Percentiles rank a stretch among this genome's conserved stretches.
phyloP scores from a whole-genome alignment of 1,139 yeast genomes.

The Komagataea norvegica region DNA sequence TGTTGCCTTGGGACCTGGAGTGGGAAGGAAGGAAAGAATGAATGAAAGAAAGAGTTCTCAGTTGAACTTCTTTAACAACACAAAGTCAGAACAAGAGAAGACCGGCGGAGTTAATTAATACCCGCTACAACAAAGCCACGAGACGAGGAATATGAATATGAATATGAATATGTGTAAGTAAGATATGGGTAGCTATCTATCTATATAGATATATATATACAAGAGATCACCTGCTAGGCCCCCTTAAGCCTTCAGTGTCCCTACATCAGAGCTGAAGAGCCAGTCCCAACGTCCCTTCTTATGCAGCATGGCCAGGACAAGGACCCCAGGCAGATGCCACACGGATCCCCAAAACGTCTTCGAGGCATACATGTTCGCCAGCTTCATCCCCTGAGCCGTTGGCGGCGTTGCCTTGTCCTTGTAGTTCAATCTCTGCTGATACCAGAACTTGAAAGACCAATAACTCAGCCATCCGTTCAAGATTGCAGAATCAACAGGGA shows the following conservation, averaged over 20 bases:
- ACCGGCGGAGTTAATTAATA: too few relatives aligned
- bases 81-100: too few relatives aligned
- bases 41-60: too few relatives aligned
- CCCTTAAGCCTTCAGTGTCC: not conserved
- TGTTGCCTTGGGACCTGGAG: too few relatives aligned
- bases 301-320: slow-evolving; percentile 89
- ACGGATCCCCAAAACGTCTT: slow-evolving; percentile 93
- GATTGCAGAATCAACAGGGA: slow-evolving; percentile 72
- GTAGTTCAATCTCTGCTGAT: slow-evolving; percentile 61
- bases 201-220: not conserved
- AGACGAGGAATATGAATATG: too few relatives aligned
- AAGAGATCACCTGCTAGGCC: not conserved
- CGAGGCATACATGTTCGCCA: slow-evolving; percentile 67
- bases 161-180: too few relatives aligned
- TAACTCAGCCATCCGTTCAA: slow-evolving; percentile 84
- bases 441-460: slow-evolving; percentile 81
- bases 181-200: too few relatives aligned
- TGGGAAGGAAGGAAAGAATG: too few relatives aligned
- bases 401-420: slow-evolving; percentile 40
- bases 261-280: slow-evolving; percentile 30
- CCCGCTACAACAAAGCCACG: too few relatives aligned
- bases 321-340: slow-evolving; percentile 86
- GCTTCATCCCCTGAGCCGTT: slow-evolving; percentile 47
- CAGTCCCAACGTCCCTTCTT: slow-evolving; percentile 96
- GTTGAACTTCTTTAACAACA: too few relatives aligned